These are phyloP conservation scores for Cicer chorassanicum DNA, from an alignment of 306 rosid species.

Conservation along the genomic window DNA sequence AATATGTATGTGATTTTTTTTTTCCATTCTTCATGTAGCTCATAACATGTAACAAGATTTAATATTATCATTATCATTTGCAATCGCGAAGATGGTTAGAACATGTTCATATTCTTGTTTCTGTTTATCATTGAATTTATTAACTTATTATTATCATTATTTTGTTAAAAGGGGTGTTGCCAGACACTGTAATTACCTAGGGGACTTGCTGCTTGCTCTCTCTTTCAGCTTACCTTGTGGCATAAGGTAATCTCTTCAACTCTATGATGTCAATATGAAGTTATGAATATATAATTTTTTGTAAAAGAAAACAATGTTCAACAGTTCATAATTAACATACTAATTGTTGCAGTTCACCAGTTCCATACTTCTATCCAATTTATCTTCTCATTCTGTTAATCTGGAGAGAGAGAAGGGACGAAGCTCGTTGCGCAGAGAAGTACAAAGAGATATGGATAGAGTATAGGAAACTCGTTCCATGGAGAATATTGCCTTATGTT, in stretches of 20 bases:
- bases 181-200: conserved; percentile 93
- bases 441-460: conserved; percentile 83
- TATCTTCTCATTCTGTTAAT: conserved; percentile 89
- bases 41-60: conserved; percentile 25
- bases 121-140: conserved; percentile 32
- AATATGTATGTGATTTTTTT: conserved; percentile 28
- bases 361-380: conserved; percentile 92
- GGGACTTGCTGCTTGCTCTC: conserved; percentile 91
- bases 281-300: not conserved
- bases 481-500: conserved; percentile 89
- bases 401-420: conserved; percentile 97
- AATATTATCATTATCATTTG: conserved; percentile 19
- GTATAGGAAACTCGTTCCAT: conserved; percentile 78
- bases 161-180: conserved; percentile 80
- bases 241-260: conserved; percentile 62
- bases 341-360: conserved; percentile 77
- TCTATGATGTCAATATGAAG: conserved; percentile 24
- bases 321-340: conserved; percentile 15
- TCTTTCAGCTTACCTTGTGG: conserved; percentile 98
- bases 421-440: conserved; percentile 90
- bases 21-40: not conserved
- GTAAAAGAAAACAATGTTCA: conserved; percentile 7
- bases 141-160: conserved; percentile 17
- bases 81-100: not conserved
- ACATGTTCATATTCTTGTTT: conserved; percentile 34